A percentile compares a stretch with the other conserved stretches of the same genome.
Conservation (phyloP, 2,329 filamentous ascomycete genomes). For the Bipolaris victoriae region DNA sequence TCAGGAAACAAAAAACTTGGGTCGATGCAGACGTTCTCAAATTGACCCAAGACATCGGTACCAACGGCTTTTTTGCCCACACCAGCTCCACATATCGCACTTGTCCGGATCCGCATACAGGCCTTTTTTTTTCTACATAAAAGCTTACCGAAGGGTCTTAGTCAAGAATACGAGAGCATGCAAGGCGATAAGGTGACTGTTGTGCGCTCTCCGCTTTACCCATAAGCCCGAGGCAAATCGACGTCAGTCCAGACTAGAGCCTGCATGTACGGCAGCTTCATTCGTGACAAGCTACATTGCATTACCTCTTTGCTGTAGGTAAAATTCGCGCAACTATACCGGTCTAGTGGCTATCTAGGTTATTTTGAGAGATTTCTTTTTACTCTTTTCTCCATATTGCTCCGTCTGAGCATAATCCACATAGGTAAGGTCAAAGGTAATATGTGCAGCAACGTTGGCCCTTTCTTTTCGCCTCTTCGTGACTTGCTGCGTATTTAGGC, state of each 20-base stretch:
- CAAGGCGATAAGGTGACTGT: conserved; percentile 44
- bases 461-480: conserved; percentile 6
- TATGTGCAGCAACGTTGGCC: conserved; percentile 22
- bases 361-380: conserved; percentile 28
- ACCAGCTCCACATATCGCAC: conserved; percentile 17
- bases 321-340: conserved; percentile 25
- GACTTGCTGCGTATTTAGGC: conserved; percentile 1
- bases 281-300: conserved; percentile 24
- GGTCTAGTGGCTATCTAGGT: conserved; percentile 26
- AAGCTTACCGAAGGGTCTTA: conserved; percentile 45
- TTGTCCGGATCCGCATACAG: conserved; percentile 18
- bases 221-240: conserved; percentile 18
- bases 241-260: conserved; percentile 28
- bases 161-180: conserved; percentile 35
- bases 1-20: background rate
- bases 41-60: conserved; percentile 7
- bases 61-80: conserved; percentile 10
- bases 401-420: conserved; percentile 23
- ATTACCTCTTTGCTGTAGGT: conserved; percentile 15
- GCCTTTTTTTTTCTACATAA: conserved; percentile 25
- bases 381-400: conserved; percentile 25
- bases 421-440: conserved; percentile 9
- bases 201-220: conserved; percentile 25
- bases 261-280: conserved; percentile 27
- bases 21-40: conserved; percentile 4